Base-by-base conservation (phyloP, 257 asterid species). In the Agastache rugosa region DNA sequence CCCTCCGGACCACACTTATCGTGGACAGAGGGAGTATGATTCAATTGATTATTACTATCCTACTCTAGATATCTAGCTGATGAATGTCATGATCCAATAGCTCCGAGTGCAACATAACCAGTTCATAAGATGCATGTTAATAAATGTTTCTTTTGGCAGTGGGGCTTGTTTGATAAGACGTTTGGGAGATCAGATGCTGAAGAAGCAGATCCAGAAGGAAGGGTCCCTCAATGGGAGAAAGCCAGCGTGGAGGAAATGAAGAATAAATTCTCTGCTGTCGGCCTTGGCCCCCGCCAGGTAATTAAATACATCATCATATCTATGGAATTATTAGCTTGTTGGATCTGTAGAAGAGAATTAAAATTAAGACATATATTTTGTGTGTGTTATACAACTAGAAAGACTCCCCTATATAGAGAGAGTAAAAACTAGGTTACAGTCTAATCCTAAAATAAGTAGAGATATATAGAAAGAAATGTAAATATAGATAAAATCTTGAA, bases 201-300 rank as follows among this genome's bases (percentile, higher is more conserved):
- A 71, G 83, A 85, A 62, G 90, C 98, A 63, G 99, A 94, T 82
- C 98, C 98, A 50, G 97, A 90, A 79, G 99, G 98, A 63, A 85
- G 97, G 78, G 92, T 94, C 51, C 97, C 97, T 72, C 83, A 71
- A 75, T 94, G 98, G 98, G 96, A 83, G 65, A 92, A 77, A 58
- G 77, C 91, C 35, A 86, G 80, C 69, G 97, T 92, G 63, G 75
- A 81, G 67, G 98, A 92, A 75, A 84, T 94, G 91, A 94, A 94
- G 83, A 91, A 84, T 58, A 94, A 90, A 65, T 94, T 85, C 85
- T 31, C 77, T 54, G 88, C 96, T 56, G 20, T 94, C 63, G 97
- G 99, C 67, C 66, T 90, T 47, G 97, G 99, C 20, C 96, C 99
- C 35, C 96, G 99, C 23, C 97, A 94, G 98, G 98, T 89, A 69